Evolutionary conservation across 1,284 basidiomycete species (phyloP), one percentile per base, ranked within the genome.

Genomic region (Sphaerobolus stellatus): DNA sequence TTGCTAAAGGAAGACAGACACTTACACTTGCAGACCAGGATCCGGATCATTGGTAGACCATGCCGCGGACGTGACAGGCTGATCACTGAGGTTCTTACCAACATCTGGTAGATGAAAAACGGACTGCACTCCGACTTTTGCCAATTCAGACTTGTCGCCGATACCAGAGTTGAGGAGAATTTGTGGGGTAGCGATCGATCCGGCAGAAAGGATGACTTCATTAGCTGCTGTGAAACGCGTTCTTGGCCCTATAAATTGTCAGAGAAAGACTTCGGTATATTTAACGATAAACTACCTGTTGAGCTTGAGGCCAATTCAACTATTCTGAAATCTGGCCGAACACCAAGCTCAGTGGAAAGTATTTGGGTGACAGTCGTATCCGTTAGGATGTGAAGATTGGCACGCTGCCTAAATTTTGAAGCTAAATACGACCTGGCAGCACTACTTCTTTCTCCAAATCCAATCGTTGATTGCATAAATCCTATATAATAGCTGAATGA

Each of bases 361-460:
- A 61, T 25, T n/a, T 47, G 50, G 2, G 69, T 73, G 5, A 74
- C 77, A 22, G 68, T 70, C 2, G 74, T 70, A 45, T 76, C 68
- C 22, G 77, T 56, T 1, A 78, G 63, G 28, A 80, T 66, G 50
- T 76, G 71, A 3, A 80, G 56, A 58, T 79, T 80, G 5, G 66
- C 57, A 9, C 75, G 61, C 31, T 58, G 58, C 5, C 67, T 57
- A 3, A 56, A 50, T 13, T 33, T 50, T 4, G 62, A 54, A 16
- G 54, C 51, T 13, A 65, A 56, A 54, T 66, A 66, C 2, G 61
- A 61, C 2, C 56, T 58, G 8, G 62, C 59, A 5, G 62, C 38
- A 46, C 61, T 55, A 38, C 57, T 63, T 13, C 62, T 33, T n/a
- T 31, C 28, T 33, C 48, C 34, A 40, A 16, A 48, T 13, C 59